phyloP scores from a whole-genome alignment of 805 yeast species.

The Hanseniaspora jakobsenii region DNA sequence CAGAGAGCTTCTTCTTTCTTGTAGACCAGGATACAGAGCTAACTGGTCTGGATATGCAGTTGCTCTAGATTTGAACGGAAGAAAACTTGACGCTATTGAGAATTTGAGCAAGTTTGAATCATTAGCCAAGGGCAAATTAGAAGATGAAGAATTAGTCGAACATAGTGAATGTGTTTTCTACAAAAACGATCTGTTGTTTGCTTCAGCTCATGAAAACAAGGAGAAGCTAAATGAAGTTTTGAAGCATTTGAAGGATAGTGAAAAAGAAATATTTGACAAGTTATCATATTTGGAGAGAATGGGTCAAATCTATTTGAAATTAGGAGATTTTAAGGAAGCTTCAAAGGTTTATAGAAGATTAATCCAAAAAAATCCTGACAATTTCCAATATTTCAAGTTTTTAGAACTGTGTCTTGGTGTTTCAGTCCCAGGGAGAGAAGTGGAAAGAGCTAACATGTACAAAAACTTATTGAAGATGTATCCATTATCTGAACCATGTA shows the following conservation, averaged over 20 bases:
- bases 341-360: conserved; percentile 54
- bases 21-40: conserved; percentile 70
- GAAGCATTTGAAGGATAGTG: conserved; percentile 43
- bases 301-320: conserved; percentile 49
- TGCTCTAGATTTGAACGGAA: conserved; percentile 67
- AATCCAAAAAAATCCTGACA: conserved; percentile 77
- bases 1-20: conserved; percentile 56
- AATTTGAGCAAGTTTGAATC: conserved; percentile 68
- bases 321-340: conserved; percentile 53
- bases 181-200: conserved; percentile 53
- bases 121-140: conserved; percentile 53
- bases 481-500: conserved; percentile 75
- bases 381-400: conserved; percentile 47
- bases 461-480: conserved; percentile 54
- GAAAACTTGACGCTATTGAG: conserved; percentile 54
- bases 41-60: conserved; percentile 84
- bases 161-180: conserved; percentile 70
- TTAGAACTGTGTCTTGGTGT: too few relatives aligned
- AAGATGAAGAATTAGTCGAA: conserved; percentile 58
- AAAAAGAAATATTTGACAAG: conserved; percentile 44
- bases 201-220: conserved; percentile 27
- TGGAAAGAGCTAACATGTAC: conserved; percentile 50
- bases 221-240: conserved; percentile 46
- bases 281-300: conserved; percentile 51
- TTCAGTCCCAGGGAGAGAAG: too few relatives aligned